Evolutionary conservation across 176 grass and related monocot species (phyloP).

Genomic region (Carex kokanica): DNA sequence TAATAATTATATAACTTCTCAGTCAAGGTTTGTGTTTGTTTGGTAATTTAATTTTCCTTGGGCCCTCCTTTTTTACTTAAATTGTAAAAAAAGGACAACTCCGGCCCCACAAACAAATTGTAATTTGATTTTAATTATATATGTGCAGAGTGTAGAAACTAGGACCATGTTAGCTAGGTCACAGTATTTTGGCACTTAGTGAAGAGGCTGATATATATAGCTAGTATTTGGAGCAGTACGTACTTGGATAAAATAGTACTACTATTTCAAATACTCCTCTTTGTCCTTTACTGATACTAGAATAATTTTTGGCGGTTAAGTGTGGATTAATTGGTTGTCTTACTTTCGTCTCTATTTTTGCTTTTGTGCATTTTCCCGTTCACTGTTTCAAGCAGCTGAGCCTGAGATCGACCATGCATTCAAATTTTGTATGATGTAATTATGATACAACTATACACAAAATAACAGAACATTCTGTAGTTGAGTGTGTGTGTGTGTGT

Average conservation of each 20-base stretch:
- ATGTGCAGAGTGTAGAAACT: background rate
- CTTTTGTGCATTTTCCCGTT: background rate
- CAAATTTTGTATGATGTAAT: background rate
- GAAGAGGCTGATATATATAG: constrained; percentile 5
- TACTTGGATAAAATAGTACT: background rate
- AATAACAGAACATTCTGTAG: background rate
- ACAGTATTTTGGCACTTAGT: background rate
- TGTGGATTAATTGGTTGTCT: constrained; percentile 14
- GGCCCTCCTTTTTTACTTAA: background rate
- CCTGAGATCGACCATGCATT: background rate
- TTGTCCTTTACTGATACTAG: background rate
- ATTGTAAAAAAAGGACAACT: background rate
- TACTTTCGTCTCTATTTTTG: constrained; percentile 2
- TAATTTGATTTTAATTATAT: too few relatives aligned
- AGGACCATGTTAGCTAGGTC: background rate
- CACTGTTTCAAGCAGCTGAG: background rate
- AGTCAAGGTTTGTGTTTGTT: background rate
- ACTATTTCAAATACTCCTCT: constrained; percentile 7
- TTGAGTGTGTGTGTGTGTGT: too few relatives aligned
- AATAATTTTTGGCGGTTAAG: constrained; percentile 7
- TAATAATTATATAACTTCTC: background rate
- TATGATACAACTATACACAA: background rate
- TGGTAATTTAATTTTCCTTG: background rate
- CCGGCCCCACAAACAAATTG: background rate
- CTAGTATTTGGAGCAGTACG: constrained; percentile 5